phyloP scores from a whole-genome alignment of 306 rosid genomes.

The Comarum palustre region DNA sequence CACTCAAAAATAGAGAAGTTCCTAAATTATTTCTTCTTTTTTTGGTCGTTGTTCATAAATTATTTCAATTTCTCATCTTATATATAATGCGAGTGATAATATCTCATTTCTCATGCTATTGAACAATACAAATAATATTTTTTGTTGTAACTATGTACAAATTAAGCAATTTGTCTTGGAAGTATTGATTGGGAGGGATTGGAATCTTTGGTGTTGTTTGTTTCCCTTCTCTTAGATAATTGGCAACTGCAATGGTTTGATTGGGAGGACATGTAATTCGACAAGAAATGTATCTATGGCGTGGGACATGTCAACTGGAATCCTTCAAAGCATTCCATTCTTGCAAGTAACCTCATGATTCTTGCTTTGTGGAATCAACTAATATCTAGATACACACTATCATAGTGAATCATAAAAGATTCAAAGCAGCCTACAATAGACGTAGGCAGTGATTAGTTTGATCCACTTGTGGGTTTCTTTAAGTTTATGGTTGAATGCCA shows the following conservation, averaged over 20 bases:
- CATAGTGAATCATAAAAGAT: neutral
- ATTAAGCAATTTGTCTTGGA: neutral
- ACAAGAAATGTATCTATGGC: slow-evolving; percentile 25
- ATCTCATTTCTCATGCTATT: no score
- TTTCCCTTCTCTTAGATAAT: slow-evolving; percentile 8
- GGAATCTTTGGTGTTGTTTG: slow-evolving; percentile 16
- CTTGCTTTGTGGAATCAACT: neutral
- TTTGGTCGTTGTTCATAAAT: no score
- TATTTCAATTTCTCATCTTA: no score
- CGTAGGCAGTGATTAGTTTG: neutral
- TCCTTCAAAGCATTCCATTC: slow-evolving; percentile 27
- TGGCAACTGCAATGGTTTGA: neutral
- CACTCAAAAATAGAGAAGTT: no score
- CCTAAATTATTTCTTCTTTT: no score
- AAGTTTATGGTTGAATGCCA: neutral
- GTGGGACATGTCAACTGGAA: slow-evolving; percentile 13
- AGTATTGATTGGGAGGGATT: slow-evolving; percentile 17
- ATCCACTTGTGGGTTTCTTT: neutral
- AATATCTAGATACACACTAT: neutral
- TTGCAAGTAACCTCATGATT: slow-evolving; percentile 21
- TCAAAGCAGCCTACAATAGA: slow-evolving; percentile 10
- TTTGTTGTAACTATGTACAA: neutral
- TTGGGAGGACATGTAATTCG: slow-evolving; percentile 9
- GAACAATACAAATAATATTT: neutral
- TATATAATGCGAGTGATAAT: no score